Percentiles rank a stretch among this genome's conserved stretches.
Conservation (phyloP, 2,329 filamentous ascomycete genomes). For the Taxawa tesnikishii region DNA sequence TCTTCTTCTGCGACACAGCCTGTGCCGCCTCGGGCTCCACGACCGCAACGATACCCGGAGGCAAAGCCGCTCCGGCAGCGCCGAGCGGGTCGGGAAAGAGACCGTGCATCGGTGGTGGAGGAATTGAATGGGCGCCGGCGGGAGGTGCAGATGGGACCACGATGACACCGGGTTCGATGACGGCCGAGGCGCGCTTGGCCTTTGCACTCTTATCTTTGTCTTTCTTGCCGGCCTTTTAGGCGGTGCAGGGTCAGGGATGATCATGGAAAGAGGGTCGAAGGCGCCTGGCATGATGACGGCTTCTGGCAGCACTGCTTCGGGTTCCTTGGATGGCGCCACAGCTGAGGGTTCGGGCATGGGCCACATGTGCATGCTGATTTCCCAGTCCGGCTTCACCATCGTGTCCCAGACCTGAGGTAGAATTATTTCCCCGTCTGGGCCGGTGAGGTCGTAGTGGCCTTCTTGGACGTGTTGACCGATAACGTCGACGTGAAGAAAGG, state of each 20-base stretch:
- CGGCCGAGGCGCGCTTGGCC: background rate
- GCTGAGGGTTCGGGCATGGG: conserved; percentile 26
- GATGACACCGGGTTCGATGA: background rate
- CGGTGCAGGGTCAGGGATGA: background rate
- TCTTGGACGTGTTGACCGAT: conserved; percentile 32
- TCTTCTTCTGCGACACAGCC: background rate
- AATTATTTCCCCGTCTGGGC: conserved; percentile 36
- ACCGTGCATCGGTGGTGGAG: background rate
- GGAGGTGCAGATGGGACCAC: background rate
- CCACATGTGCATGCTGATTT: conserved; percentile 38
- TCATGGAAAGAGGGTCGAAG: background rate
- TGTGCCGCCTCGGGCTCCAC: background rate
- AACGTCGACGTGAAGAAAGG: conserved; percentile 34
- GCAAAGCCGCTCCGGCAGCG: background rate
- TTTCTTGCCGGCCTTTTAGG: background rate
- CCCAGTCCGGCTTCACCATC: conserved; percentile 34
- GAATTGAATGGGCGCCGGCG: background rate
- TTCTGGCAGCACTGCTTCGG: background rate
- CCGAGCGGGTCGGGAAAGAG: background rate
- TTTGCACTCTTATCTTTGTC: background rate
- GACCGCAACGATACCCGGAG: background rate
- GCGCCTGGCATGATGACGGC: background rate
- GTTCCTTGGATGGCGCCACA: background rate
- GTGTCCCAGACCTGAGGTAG: conserved; percentile 37
- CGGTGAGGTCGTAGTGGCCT: conserved; percentile 35